Evolutionary conservation across 2,329 filamentous ascomycete genomes (phyloP), one percentile per base, ranked within the genome.

Genomic region (Penicillium sp.): DNA sequence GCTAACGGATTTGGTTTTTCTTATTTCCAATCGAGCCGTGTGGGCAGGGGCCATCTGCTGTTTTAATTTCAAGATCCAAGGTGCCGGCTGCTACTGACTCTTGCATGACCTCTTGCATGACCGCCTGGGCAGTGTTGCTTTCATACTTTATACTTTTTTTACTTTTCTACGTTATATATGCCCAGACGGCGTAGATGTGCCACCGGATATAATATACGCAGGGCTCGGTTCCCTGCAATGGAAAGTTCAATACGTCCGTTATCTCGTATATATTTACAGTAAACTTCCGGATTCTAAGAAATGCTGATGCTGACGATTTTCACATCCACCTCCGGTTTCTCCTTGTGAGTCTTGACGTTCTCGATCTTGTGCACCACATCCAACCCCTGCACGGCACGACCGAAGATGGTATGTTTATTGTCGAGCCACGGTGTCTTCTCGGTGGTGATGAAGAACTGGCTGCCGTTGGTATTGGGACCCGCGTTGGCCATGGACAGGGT

Each of bases 401-500:
- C 93, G 65, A 98, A 98, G 43, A 98, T 87, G 0, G 91, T 97
- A 68, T 98, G 93, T 69, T 96, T 95, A 54, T 86, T 85, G 66
- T 98, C 93, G 42, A 98, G 72, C 93, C 93, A 98, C 5, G 89
- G 85, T 74, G 93, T 89, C 73, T 95, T 95, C 70, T 96, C 94
- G 0, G 91, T 96, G 0, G 93, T 98, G 57, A 98, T 95, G 62
- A 98, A 98, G 67, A 98, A 98, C 67, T 98, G 93, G 62, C 86
- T 93, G 11, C 87, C 93, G 65, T 98, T 98, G 28, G 90, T 96
- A 61, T 91, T 89, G 0, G 89, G 89, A 0, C 93, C 93, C 0
- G 93, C 91, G 67, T 98, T 98, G 10, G 93, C 93, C 93, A 98
- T 98, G 66, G 87, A 94, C 47, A 97, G 77, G 0, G 90, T 97